Percentiles rank a stretch among this genome's conserved stretches.
Evolutionary conservation across 805 yeast species (phyloP).

Genomic region (Candida easanensis): DNA sequence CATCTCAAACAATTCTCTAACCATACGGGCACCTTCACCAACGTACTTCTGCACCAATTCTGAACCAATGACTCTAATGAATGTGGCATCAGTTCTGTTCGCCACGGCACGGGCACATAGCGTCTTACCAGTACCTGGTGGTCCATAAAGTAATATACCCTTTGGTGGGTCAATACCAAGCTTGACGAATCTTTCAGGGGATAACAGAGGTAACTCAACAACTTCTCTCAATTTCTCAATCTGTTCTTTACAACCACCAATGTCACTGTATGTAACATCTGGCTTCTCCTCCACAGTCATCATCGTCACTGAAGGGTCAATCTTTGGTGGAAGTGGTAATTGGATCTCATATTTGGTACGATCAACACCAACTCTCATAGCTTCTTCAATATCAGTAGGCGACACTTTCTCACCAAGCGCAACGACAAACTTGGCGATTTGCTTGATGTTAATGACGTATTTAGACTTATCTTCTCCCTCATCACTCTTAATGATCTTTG

Average conservation of each 20-base stretch:
- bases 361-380: slow-evolving; percentile 99
- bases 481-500: slow-evolving; percentile 78
- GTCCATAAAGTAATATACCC: slow-evolving; percentile 94
- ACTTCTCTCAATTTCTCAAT: slow-evolving; percentile 95
- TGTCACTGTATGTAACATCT: slow-evolving; percentile 96
- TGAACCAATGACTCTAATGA: slow-evolving; percentile 96
- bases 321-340: slow-evolving; percentile 95
- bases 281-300: slow-evolving; percentile 99
- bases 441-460: slow-evolving; percentile 95
- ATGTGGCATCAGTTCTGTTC: slow-evolving; percentile 98
- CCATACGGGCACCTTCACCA: slow-evolving; percentile 99
- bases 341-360: slow-evolving; percentile 96
- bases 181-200: slow-evolving; percentile 96
- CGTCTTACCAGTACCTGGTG: slow-evolving; percentile 99
- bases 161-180: slow-evolving; percentile 99
- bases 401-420: slow-evolving; percentile 95
- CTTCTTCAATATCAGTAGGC: slow-evolving; percentile 98
- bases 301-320: slow-evolving; percentile 98
- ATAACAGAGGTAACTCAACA: slow-evolving; percentile 87
- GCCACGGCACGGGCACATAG: slow-evolving; percentile 99
- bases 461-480: slow-evolving; percentile 78
- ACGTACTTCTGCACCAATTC: slow-evolving; percentile 98
- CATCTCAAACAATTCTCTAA: slow-evolving; percentile 97
- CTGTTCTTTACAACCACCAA: slow-evolving; percentile 98
- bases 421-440: slow-evolving; percentile 96